Percentiles rank a stretch among this genome's conserved stretches.
phyloP scores from a whole-genome alignment of 2,329 filamentous ascomycete species.

The Sporothrix protearum region DNA sequence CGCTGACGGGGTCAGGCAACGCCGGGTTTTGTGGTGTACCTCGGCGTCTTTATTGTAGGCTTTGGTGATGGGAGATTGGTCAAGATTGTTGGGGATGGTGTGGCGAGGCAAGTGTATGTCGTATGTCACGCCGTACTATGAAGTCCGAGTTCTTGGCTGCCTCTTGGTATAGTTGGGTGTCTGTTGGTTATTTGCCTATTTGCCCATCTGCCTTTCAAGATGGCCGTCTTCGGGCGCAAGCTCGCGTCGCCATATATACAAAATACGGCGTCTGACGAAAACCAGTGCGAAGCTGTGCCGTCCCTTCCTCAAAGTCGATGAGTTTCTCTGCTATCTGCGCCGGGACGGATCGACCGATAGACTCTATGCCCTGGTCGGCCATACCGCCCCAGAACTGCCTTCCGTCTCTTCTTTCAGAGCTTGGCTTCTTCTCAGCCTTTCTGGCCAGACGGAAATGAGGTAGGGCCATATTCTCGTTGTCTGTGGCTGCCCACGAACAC shows the following conservation, averaged over 20 bases:
- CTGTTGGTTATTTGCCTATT: slow-evolving; percentile 1
- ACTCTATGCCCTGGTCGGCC: neutral
- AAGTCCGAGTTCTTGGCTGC: neutral
- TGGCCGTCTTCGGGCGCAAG: neutral
- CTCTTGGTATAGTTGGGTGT: neutral
- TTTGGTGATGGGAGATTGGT: neutral
- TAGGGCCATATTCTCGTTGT: neutral
- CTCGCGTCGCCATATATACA: slow-evolving; percentile 5
- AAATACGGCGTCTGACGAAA: neutral
- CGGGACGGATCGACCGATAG: slow-evolving; percentile 9
- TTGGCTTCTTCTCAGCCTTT: neutral
- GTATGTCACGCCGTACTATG: neutral
- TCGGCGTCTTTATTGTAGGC: neutral
- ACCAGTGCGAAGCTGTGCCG: neutral
- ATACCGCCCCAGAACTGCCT: neutral
- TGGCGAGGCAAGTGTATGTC: neutral
- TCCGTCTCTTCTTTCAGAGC: neutral
- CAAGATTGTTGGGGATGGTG: neutral
- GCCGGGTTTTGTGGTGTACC: neutral
- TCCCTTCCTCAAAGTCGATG: neutral
- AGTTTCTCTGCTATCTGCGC: neutral
- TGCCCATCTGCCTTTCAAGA: no score
- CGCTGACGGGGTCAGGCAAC: neutral
- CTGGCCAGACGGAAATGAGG: neutral
- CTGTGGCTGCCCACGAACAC: neutral